A percentile compares a stretch with the other conserved stretches of the same genome.
These are phyloP conservation scores for Asparagopsis taxiformis DNA, from an alignment of 31 red algal genomes.

Conservation along the genomic window DNA sequence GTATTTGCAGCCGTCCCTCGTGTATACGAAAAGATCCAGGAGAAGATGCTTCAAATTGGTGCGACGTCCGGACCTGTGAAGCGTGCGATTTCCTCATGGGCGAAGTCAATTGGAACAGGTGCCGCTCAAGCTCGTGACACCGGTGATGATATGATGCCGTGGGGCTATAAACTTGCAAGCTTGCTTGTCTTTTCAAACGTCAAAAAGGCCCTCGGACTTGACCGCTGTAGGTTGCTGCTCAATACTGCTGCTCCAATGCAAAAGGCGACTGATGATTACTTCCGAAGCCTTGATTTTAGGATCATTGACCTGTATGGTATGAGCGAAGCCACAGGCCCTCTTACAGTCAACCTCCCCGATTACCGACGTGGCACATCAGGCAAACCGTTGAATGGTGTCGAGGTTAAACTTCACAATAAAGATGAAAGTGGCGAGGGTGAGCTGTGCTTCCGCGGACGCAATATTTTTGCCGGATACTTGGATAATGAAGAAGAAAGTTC, in stretches of 20 bases:
- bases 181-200: constrained; percentile 69
- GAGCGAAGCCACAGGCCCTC: constrained; percentile 82
- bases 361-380: constrained; percentile 64
- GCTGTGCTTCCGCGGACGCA: constrained; percentile 73
- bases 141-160: constrained; percentile 57
- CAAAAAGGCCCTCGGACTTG: constrained; percentile 69
- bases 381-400: constrained; percentile 28
- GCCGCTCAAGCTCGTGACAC: constrained; percentile 31
- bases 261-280: constrained; percentile 59
- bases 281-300: constrained; percentile 63
- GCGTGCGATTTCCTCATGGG: constrained; percentile 46
- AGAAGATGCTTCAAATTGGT: constrained; percentile 60
- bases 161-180: constrained; percentile 48
- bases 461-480: constrained; percentile 86
- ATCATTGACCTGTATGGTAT: constrained; percentile 86
- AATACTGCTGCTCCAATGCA: constrained; percentile 81
- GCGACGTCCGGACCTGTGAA: constrained; percentile 17
- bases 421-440: constrained; percentile 69
- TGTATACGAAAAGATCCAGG: constrained; percentile 93
- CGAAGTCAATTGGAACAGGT: constrained; percentile 45
- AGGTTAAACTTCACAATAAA: constrained; percentile 44
- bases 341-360: constrained; percentile 52
- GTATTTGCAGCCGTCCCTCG: constrained; percentile 87
- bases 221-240: constrained; percentile 57
- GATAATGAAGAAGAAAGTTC: constrained; percentile 49